Base-by-base conservation (phyloP, 2,329 filamentous ascomycete species). In the Dothideomycetes sp. region DNA sequence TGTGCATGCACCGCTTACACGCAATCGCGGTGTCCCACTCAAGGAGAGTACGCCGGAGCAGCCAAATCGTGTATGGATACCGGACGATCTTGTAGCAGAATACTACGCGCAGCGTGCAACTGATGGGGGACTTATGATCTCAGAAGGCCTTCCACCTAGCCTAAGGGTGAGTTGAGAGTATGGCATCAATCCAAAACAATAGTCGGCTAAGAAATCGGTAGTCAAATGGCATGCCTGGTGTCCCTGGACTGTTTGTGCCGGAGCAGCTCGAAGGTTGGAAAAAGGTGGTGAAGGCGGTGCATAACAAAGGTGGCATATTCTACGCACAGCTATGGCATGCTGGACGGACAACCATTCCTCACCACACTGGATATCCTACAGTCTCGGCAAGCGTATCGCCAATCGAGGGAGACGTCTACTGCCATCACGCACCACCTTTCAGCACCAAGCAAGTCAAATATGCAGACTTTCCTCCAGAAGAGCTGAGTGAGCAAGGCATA, bases 1-100 rank as follows among this genome's bases (percentile, higher is more conserved):
- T 17, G 58, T 71, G 33, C 52, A 69, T 47, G 67, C 70, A 1
- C 68, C 74, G 2, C 52, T 76, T 40, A 76, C 72, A 4, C 65
- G 73, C 14, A 69, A 69, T 47, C 64, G 73, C 18, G 68, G 68
- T 14, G 65, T 63, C 4, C 69, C 70, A 3, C 38, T 64, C 29
- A 61, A 60, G 10, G 49, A 56, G 5, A 67, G 63, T 19, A 69
- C 63, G 0, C 49, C 59, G 1, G 67, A 72, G 46, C 63, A 56
- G 42, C 65, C 63, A 33, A 70, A 65, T 51, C 63, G 69, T 30
- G 56, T 65, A 46, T 75, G 70, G 59, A 55, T 67, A 12, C 64
- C 64, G 1, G 60, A 59, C n/a, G 62, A 68, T 36, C 46, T 63
- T 18, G 49, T 60, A 31, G 53, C 54, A 19, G 56, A 63, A 31